Evolutionary conservation across 768 basidiomycete genomes (phyloP).

Genomic region (Solioccasus polychromus): DNA sequence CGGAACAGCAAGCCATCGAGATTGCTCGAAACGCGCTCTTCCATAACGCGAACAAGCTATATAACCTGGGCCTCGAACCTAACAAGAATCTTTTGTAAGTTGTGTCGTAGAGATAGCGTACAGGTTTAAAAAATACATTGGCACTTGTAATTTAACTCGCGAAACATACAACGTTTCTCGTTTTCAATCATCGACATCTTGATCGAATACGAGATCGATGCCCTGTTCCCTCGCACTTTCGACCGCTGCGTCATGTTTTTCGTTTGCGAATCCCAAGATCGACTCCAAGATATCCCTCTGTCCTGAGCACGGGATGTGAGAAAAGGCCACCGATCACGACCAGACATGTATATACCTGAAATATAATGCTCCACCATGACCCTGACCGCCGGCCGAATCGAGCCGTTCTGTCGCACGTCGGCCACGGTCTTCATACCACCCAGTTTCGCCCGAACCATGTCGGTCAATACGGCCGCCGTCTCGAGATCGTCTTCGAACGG

Average conservation of each 20-base stretch:
- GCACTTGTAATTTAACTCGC: no score
- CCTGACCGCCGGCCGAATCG: constrained; percentile 55
- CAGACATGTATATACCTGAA: constrained; percentile 45
- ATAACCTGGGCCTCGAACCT: constrained; percentile 50
- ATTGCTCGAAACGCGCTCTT: constrained; percentile 61
- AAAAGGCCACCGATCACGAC: not conserved
- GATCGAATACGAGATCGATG: constrained; percentile 52
- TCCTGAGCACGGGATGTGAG: constrained; percentile 35
- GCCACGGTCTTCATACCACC: constrained; percentile 45
- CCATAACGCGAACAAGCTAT: constrained; percentile 63
- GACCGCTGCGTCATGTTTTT: constrained; percentile 48
- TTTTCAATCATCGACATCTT: constrained; percentile 14
- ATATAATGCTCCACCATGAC: constrained; percentile 69
- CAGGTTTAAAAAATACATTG: no score
- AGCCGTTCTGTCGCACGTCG: constrained; percentile 14
- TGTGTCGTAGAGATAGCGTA: no score
- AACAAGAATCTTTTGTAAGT: constrained; percentile 10
- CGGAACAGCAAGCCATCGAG: constrained; percentile 49
- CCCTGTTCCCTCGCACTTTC: constrained; percentile 49
- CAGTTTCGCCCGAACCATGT: constrained; percentile 59
- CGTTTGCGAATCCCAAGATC: constrained; percentile 44
- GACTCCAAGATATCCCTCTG: constrained; percentile 56
- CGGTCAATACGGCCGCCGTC: constrained; percentile 58
- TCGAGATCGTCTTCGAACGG: constrained; percentile 66
- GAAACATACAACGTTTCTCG: no score